Base-by-base conservation (phyloP, 805 yeast species). In the Metschnikowia gruessii region DNA sequence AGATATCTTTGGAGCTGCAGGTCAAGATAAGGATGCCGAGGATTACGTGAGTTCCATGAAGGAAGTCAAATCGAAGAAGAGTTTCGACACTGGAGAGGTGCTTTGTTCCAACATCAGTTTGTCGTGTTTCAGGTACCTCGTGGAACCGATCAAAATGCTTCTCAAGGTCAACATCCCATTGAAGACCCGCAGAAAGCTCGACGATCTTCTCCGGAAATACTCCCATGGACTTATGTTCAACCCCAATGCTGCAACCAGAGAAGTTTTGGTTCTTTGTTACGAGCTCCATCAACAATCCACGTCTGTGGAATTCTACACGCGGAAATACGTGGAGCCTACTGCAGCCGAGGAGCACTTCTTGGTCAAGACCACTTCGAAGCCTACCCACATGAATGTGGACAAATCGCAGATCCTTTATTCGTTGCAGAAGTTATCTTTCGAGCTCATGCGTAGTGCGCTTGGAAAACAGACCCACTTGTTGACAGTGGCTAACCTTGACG, bases 21-120 rank as follows among this genome's bases (percentile, higher is more conserved):
- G 96, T 30, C 85, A 85, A 60, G 98, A 94, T 59, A 92, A 94
- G 62, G 98, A 94, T 53, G 91, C 94, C 4, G 97, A 90, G 51
- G 96, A 90, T 16, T 92, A 94, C 59, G 79, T 79, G 43, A 83
- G 87, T 26, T 82, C 83, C 51, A 87, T 90, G 82, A 87, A 85
- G 57, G 99, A 92, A 70, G 92, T 94, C 30, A 91, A 89, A 62
- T 83, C 81, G 53, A 88, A 87, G 60, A 89, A 89, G 67, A 85
- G 96, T 71, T 86, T 71, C 60, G 98, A 94, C 56, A 81, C 94
- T 4, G 95, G 85, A 22, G 96, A 91, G 65, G 69, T 89, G 16
- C 60, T 92, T 39, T 77, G 96, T 0, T 65, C 80, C 13, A 80
- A 81, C 58, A 77, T 92, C 30, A 70, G 78, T 13, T 69, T 90